phyloP scores from a whole-genome alignment of 1,139 yeast genomes.

The Yamadazyma sp. region DNA sequence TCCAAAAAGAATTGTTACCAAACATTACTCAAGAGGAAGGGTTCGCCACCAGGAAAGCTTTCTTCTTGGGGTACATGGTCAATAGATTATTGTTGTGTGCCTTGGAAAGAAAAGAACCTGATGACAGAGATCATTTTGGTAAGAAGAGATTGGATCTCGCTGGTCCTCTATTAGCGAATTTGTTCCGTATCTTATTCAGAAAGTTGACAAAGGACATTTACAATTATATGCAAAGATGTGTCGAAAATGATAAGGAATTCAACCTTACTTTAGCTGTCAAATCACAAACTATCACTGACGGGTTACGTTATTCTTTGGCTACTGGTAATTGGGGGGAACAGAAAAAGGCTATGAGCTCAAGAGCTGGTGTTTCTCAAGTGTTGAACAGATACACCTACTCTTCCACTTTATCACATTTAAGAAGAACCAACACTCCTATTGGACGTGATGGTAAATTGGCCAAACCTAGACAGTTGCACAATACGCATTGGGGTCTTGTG shows the following conservation, averaged over 20 bases:
- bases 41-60: conserved; percentile 93
- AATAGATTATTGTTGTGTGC: conserved; percentile 93
- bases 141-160: conserved; percentile 97
- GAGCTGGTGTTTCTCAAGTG: conserved; percentile 99
- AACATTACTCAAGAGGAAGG: conserved; percentile 98
- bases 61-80: conserved; percentile 96
- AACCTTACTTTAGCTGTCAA: conserved; percentile 94
- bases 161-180: conserved; percentile 93
- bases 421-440: conserved; percentile 98
- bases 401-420: conserved; percentile 93
- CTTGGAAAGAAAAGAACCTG: conserved; percentile 94
- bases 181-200: conserved; percentile 91
- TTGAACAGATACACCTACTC: conserved; percentile 96
- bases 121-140: conserved; percentile 99
- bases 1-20: conserved; percentile 94
- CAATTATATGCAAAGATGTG: conserved; percentile 98
- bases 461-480: conserved; percentile 97
- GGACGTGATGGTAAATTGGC: conserved; percentile 99
- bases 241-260: conserved; percentile 95
- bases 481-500: conserved; percentile 99
- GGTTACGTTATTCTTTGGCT: conserved; percentile 94
- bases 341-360: conserved; percentile 97
- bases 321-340: conserved; percentile 99
- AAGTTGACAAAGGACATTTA: conserved; percentile 92
- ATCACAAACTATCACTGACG: conserved; percentile 95